A percentile compares a stretch with the other conserved stretches of the same genome.
Evolutionary conservation across 495 filamentous ascomycete species (phyloP).

Genomic region (Aspergillus bertholletiae): DNA sequence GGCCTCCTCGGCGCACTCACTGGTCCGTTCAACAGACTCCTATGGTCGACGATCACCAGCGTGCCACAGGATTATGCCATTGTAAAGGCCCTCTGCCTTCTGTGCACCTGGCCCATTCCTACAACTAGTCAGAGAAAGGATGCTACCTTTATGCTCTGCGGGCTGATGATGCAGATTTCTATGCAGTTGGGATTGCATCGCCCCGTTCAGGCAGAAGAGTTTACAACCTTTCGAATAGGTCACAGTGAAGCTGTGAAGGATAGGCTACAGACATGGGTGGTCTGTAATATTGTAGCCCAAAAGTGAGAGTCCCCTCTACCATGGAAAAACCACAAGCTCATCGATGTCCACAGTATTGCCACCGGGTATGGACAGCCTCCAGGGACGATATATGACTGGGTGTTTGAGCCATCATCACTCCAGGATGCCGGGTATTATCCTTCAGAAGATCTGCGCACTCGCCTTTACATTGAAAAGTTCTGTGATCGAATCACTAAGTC

Average conservation of each 20-base stretch:
- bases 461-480: constrained; percentile 80
- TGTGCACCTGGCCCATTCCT: constrained; percentile 91
- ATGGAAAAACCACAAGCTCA: background rate
- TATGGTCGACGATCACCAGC: constrained; percentile 81
- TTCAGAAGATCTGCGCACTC: constrained; percentile 61
- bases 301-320: constrained; percentile 39
- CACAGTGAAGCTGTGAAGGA: constrained; percentile 83
- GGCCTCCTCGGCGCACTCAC: constrained; percentile 67
- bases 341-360: constrained; percentile 53
- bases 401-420: constrained; percentile 62
- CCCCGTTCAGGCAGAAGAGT: constrained; percentile 87
- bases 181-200: constrained; percentile 88
- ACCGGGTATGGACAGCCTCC: constrained; percentile 91
- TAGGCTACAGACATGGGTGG: constrained; percentile 83
- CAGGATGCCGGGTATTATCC: constrained; percentile 62
- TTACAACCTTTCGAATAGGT: constrained; percentile 75
- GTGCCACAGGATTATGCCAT: constrained; percentile 83
- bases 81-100: constrained; percentile 82
- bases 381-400: constrained; percentile 82
- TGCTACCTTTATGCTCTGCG: constrained; percentile 85
- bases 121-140: constrained; percentile 82
- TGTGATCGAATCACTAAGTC: constrained; percentile 81
- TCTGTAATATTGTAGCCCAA: constrained; percentile 89
- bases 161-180: constrained; percentile 92
- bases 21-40: constrained; percentile 65